A percentile compares a stretch with the other conserved stretches of the same genome.
Evolutionary conservation across 805 yeast species (phyloP).

Genomic region (Spathaspora arborariae): DNA sequence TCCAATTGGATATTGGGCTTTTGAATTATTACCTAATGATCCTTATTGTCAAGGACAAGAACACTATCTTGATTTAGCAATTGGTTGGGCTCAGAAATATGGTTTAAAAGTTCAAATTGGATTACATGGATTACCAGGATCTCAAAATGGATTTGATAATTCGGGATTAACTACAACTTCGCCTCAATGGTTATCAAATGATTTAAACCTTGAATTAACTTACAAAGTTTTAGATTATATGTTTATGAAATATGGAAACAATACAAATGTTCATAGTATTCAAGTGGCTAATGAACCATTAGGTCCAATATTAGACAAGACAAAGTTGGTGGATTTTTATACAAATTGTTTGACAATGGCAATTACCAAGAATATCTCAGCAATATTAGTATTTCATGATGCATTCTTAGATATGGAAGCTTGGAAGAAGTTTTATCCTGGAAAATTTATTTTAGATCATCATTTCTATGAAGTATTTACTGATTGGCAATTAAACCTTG

Average conservation of each 20-base stretch:
- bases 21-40: conserved; percentile 44
- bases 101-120: conserved; percentile 71
- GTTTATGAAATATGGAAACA: conserved; percentile 13
- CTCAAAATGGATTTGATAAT: conserved; percentile 86
- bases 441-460: conserved; percentile 19
- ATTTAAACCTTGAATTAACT: conserved; percentile 10
- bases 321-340: conserved; percentile 20
- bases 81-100: conserved; percentile 63
- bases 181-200: conserved; percentile 13
- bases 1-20: conserved; percentile 85
- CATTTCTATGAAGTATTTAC: conserved; percentile 24
- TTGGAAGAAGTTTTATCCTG: conserved; percentile 14
- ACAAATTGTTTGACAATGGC: conserved; percentile 14
- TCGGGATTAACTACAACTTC: conserved; percentile 54
- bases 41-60: conserved; percentile 71
- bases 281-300: conserved; percentile 29
- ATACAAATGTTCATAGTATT: conserved; percentile 18
- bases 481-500: conserved; percentile 11
- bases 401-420: conserved; percentile 15
- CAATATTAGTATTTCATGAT: conserved; percentile 13
- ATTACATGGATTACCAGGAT: conserved; percentile 80
- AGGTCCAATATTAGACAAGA: conserved; percentile 18
- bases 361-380: conserved; percentile 5
- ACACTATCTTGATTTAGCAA: conserved; percentile 57
- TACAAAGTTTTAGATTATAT: conserved; percentile 12